Evolutionary conservation across 2,329 filamentous ascomycete species (phyloP), one percentile per base, ranked within the genome.

Genomic region (Colletotrichum orbiculare): DNA sequence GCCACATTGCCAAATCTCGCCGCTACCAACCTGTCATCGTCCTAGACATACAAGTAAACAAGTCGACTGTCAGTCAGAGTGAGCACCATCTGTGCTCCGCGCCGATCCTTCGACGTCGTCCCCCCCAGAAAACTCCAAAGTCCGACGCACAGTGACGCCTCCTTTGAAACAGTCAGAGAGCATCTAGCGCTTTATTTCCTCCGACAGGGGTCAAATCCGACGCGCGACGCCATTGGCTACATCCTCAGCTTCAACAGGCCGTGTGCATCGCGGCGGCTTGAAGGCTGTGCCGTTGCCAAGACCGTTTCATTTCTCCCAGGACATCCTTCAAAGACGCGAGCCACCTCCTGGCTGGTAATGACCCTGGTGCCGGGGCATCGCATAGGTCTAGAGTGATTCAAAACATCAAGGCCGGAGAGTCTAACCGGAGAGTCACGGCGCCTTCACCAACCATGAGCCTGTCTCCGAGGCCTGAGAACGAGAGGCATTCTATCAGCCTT

Each of bases 401-500:
- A 48, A 47, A 52, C n/a, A 66, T 62, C 41, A 37, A 38, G 37
- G 33, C 35, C 53, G 33, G 47, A 38, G 41, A 35, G 35, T 53
- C 59, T 48, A 37, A 49, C 53, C 48, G 35, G 54, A 52, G 15
- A 56, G 47, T n/a, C 37, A 47, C 35, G 43, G 15, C 25, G 43
- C 45, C 38, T 42, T 33, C n/a, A 43, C 41, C 34, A 58, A 49
- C 12, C 37, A 66, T 66, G 63, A 50, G 17, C 52, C 58, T 52
- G 35, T 15, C 42, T 11, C 48, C 58, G 42, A 39, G 41, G 17
- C 54, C 60, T 13, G 43, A 39, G 2, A 76, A 75, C 45, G 71
- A 74, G 25, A 77, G 78, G 60, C 82, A 89, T 67, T 78, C 83
- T 56, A 73, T 81, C 46, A 87, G 84, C 71, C 79, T 95, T 48